Base-by-base conservation (phyloP, 495 filamentous ascomycete genomes). In the Aspergillus affinis region DNA sequence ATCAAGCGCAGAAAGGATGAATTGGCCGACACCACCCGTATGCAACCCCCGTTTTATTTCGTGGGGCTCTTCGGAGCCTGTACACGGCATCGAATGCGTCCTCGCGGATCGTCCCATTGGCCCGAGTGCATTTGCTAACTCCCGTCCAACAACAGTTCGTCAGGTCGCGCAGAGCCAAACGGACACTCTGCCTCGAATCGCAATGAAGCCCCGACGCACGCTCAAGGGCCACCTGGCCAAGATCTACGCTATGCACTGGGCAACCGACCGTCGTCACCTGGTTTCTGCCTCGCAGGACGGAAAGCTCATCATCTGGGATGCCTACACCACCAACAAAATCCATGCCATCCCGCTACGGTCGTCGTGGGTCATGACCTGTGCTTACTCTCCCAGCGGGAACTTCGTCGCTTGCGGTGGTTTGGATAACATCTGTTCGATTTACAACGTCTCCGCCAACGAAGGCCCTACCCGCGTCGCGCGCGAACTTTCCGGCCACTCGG, bases 191-290 rank as follows among this genome's bases (percentile, higher is more conserved):
- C 95, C 93, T 53, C 88, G 89, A 69, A 93, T 93, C 69, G 89
- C 90, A 68, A 98, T 98, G 94, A 95, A 91, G 81, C 88, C 92
- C 60, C 92, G 93, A 75, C 90, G 91, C 71, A 95, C 92, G 36
- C 79, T 98, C 59, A 98, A 98, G 80, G 94, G 94, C 50, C 94
- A 98, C 84, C 79, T 98, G 32, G 94, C 94, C 57, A 98, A 98
- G 80, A 98, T 98, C 65, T 98, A 98, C 76, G 92, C 94, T 62
- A 98, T 98, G 94, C 95, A 98, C 80, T 98, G 94, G 94, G 98
- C 95, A 19, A 98, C 95, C 60, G 94, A 98, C 78, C 88, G 94
- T 69, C 90, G 94, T 76, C 95, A 98, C 77, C 85, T 98, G 58
- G 94, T 98, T 45, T 98, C 94, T 9, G 94, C 94, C 61, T 98